These are phyloP conservation scores for Fomitopsis pinicola DNA, from an alignment of 1,284 basidiomycete genomes.

Conservation along the genomic window DNA sequence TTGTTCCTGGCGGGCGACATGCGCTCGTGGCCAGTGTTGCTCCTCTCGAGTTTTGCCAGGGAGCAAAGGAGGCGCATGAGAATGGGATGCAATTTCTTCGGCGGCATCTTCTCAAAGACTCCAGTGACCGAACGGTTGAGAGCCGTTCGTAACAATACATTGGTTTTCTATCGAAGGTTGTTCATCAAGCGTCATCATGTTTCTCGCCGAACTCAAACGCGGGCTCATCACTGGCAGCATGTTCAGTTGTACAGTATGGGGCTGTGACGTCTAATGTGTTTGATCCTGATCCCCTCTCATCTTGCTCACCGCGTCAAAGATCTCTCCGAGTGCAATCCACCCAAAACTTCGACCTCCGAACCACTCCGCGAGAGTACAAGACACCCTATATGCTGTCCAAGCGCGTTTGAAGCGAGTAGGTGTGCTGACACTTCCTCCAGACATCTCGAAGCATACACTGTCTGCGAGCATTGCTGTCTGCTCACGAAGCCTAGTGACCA, in stretches of 20 bases:
- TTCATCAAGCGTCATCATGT: no score
- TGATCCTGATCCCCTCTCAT: no score
- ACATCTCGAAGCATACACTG: slow-evolving; percentile 40
- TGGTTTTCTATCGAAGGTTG: no score
- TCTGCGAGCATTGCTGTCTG: slow-evolving; percentile 48
- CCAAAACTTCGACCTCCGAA: slow-evolving; percentile 62
- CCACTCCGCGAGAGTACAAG: slow-evolving; percentile 27
- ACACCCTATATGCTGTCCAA: slow-evolving; percentile 51
- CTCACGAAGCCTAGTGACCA: slow-evolving; percentile 49
- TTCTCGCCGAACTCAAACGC: no score
- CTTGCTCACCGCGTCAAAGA: slow-evolving; percentile 37
- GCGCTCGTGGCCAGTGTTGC: not conserved
- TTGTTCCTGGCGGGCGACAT: not conserved
- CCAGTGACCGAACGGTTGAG: no score
- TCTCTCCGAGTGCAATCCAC: slow-evolving; percentile 51
- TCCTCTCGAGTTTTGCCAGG: not conserved
- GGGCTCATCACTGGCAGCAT: no score
- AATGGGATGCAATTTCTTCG: not conserved
- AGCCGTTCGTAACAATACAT: no score
- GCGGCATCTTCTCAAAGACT: not conserved
- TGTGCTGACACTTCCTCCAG: slow-evolving; percentile 38
- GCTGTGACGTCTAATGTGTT: no score
- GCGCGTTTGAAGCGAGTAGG: slow-evolving; percentile 36
- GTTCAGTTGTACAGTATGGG: no score
- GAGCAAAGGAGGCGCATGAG: not conserved